Conservation (phyloP, 225 moss, liverwort and hornwort genomes). For the Bryoerythrophyllum caledonicum region DNA sequence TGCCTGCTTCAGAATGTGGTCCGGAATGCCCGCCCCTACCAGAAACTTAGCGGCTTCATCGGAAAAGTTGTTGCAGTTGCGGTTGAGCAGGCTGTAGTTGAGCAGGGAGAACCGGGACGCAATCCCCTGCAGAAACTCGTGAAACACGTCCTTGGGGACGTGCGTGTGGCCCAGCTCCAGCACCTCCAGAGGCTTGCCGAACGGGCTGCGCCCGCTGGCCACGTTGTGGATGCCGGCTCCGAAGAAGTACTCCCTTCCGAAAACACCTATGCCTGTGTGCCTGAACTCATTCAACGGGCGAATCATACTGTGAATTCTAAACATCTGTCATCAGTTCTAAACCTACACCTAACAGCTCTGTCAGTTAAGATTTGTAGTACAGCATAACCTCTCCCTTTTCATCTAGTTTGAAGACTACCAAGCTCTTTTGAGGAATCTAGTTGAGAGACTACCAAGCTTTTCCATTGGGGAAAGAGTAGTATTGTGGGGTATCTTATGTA, state of each 20-base stretch:
- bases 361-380: too few relatives aligned
- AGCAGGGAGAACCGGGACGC: conserved; percentile 61
- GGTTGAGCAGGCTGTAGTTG: conserved; percentile 74
- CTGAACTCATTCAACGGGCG: conserved; percentile 36
- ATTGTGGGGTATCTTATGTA: too few relatives aligned
- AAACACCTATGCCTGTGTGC: conserved; percentile 82
- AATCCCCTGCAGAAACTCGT: conserved; percentile 71
- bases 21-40: conserved; percentile 64
- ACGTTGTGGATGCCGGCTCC: conserved; percentile 64
- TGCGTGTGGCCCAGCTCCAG: conserved; percentile 70
- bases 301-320: too few relatives aligned
- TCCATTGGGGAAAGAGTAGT: too few relatives aligned
- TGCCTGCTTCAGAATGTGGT: conserved; percentile 58
- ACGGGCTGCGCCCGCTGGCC: conserved; percentile 55
- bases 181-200: conserved; percentile 59
- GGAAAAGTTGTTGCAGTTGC: conserved; percentile 83
- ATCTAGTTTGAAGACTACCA: too few relatives aligned
- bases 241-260: conserved; percentile 79
- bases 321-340: too few relatives aligned
- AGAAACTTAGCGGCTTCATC: conserved; percentile 81
- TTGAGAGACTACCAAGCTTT: too few relatives aligned
- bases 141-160: conserved; percentile 60
- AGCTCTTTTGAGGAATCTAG: too few relatives aligned
- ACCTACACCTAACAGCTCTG: too few relatives aligned
- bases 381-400: too few relatives aligned